A percentile compares a stretch with the other conserved stretches of the same genome.
Evolutionary conservation across 139 green algal genomes (phyloP).

Genomic region (Trebouxia sp.): DNA sequence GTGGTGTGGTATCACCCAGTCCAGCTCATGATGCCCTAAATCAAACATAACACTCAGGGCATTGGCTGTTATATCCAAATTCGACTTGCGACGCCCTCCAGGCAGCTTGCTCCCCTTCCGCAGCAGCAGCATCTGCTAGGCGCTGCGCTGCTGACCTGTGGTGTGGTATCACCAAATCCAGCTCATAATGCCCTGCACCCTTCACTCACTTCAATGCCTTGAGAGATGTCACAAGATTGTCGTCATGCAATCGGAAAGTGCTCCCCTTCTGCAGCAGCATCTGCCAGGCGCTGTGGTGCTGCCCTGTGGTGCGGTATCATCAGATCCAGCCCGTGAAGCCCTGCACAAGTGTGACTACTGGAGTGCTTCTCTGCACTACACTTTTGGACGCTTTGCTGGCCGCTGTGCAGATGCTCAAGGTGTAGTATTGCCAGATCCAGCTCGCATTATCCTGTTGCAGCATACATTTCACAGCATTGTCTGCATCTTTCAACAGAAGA

Average conservation of each 20-base stretch:
- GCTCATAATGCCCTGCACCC: slow-evolving; percentile 70
- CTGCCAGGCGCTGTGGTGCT: not conserved
- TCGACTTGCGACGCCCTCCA: too few species aligned
- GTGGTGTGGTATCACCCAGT: slow-evolving; percentile 38
- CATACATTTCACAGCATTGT: too few species aligned
- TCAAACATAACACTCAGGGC: too few species aligned
- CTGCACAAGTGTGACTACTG: slow-evolving; percentile 30
- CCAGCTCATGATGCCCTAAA: slow-evolving; percentile 64
- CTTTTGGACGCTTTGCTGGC: too few species aligned
- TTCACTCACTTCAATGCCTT: too few species aligned
- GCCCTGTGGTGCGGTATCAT: slow-evolving; percentile 14
- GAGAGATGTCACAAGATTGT: too few species aligned
- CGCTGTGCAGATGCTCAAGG: not conserved
- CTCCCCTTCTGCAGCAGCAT: not conserved
- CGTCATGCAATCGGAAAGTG: too few species aligned
- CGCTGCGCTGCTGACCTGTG: slow-evolving; percentile 5
- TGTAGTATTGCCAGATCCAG: slow-evolving; percentile 50
- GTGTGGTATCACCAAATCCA: slow-evolving; percentile 48
- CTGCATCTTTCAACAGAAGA: too few species aligned
- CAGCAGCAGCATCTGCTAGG: slow-evolving; percentile 15
- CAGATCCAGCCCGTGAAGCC: slow-evolving; percentile 67
- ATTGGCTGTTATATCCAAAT: too few species aligned
- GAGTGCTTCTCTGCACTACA: too few species aligned
- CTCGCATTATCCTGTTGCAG: too few species aligned
- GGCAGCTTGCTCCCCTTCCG: slow-evolving; percentile 34